These are phyloP conservation scores for Aspergillus cavernicola DNA, from an alignment of 495 filamentous ascomycete genomes.

Conservation along the genomic window DNA sequence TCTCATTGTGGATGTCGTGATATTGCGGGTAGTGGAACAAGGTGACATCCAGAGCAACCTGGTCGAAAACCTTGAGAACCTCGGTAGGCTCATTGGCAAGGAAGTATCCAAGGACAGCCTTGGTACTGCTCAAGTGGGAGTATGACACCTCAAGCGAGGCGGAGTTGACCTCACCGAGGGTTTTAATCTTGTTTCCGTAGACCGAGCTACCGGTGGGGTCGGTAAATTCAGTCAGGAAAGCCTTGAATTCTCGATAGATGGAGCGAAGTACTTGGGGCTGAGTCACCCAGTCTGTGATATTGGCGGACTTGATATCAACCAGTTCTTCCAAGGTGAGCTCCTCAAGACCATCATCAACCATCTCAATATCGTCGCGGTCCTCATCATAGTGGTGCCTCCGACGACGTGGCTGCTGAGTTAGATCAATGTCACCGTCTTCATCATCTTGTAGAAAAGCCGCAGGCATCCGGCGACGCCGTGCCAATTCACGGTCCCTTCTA, in stretches of 20 bases:
- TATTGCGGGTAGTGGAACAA: conserved; percentile 96
- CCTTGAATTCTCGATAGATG: conserved; percentile 94
- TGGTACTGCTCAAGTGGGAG: conserved; percentile 80
- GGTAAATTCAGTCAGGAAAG: conserved; percentile 93
- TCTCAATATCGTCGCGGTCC: conserved; percentile 81
- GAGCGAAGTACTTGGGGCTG: conserved; percentile 87
- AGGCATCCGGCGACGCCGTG: conserved; percentile 69
- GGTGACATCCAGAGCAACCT: conserved; percentile 93
- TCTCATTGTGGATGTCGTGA: conserved; percentile 94
- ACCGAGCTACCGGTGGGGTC: conserved; percentile 84
- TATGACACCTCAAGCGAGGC: conserved; percentile 96
- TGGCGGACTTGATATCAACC: conserved; percentile 89
- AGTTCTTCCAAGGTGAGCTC: conserved; percentile 90
- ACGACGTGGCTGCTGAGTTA: conserved; percentile 75
- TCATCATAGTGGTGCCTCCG: conserved; percentile 88
- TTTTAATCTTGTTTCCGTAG: conserved; percentile 89
- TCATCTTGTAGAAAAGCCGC: conserved; percentile 84
- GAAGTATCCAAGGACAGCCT: conserved; percentile 97
- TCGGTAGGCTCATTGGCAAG: conserved; percentile 92
- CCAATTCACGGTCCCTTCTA: conserved; percentile 76
- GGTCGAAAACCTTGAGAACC: conserved; percentile 92
- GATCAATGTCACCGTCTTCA: conserved; percentile 78
- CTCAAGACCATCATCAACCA: conserved; percentile 89
- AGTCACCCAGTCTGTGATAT: conserved; percentile 89
- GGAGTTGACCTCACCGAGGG: conserved; percentile 92